Evolutionary conservation across 176 grass and related monocot genomes (phyloP), one percentile per base, ranked within the genome.

Genomic region (Oryza coarctata): DNA sequence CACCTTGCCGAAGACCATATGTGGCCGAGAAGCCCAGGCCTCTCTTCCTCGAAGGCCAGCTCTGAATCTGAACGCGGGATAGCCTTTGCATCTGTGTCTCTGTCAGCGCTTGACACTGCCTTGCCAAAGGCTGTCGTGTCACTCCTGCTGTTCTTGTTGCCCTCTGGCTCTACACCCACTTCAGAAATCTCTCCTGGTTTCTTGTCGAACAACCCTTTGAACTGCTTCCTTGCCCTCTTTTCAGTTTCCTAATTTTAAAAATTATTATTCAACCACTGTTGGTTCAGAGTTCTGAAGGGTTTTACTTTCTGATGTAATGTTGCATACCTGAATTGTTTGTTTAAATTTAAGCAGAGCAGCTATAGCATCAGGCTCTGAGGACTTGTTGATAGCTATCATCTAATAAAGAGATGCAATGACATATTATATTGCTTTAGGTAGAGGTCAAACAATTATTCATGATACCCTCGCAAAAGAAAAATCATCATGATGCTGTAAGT

Each of bases 161-260:
- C 86, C 69, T 71, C 69, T 3, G 35, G 18, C 68, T 89, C 91
- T 18, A 3, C 70, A 22, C 76, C 80, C n/a, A 90, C 87, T 84
- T 88, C 87, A 30, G 93, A 87, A 66, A 99, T 99, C 83, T 95
- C 93, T 8, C 96, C 93, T 6, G 96, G 96, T 57, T 95, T 99
- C 88, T 93, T 99, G 74, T 99, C 96, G 74, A 99, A 99, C 26
- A 99, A 80, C 4, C 96, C 96, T 90, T 99, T 99, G 83, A 99
- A 99, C 66, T 99, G 96, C 80, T 86, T 95, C 91, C 88, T 95
- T 0, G 89, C 90, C 68, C 83, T 88, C 82, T 95, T 95, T 60
- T 95, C 90, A 55, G 80, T 65, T 77, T 99, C 96, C 93, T 99
- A 57, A 47, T 78, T 75, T 80, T 39, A 70, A 18, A 44, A 63